Conservation (phyloP, 768 basidiomycete genomes). For the Trichaptum fuscoviolaceum region DNA sequence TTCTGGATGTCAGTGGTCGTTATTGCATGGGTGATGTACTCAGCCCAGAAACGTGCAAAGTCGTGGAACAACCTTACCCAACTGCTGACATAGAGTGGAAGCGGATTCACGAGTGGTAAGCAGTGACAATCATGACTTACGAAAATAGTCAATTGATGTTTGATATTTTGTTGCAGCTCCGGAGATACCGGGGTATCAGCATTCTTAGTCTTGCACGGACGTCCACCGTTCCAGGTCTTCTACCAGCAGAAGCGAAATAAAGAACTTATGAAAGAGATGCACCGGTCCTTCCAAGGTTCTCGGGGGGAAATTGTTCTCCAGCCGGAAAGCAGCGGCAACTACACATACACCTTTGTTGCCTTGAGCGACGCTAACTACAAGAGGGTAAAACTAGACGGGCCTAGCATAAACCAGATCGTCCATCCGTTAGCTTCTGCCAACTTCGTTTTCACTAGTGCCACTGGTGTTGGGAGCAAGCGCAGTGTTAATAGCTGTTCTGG, state of each 20-base stretch:
- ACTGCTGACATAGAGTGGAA: conserved; percentile 85
- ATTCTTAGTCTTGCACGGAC: conserved; percentile 79
- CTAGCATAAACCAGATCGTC: conserved; percentile 81
- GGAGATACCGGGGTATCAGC: conserved; percentile 91
- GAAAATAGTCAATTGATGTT: conserved; percentile 5
- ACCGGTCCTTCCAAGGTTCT: conserved; percentile 58
- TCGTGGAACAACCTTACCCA: conserved; percentile 70
- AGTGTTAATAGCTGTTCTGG: conserved; percentile 77
- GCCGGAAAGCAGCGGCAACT: conserved; percentile 86
- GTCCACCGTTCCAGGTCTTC: conserved; percentile 81
- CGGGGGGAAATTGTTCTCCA: conserved; percentile 79
- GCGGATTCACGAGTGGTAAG: conserved; percentile 85
- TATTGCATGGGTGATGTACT: conserved; percentile 80
- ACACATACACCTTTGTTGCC: conserved; percentile 73
- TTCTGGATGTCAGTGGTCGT: conserved; percentile 64
- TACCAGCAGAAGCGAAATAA: conserved; percentile 72
- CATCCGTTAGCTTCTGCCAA: conserved; percentile 83
- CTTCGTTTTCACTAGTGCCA: conserved; percentile 41
- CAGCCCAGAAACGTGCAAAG: conserved; percentile 75
- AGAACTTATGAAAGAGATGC: conserved; percentile 53
- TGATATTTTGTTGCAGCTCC: conserved; percentile 42
- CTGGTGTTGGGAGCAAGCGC: conserved; percentile 42
- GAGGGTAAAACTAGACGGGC: conserved; percentile 65
- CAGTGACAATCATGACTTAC: conserved; percentile 7
- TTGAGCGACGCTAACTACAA: conserved; percentile 84